A percentile compares a stretch with the other conserved stretches of the same genome.
Evolutionary conservation across 2,329 filamentous ascomycete species (phyloP).

Genomic region (Paramyrothecium sp.): DNA sequence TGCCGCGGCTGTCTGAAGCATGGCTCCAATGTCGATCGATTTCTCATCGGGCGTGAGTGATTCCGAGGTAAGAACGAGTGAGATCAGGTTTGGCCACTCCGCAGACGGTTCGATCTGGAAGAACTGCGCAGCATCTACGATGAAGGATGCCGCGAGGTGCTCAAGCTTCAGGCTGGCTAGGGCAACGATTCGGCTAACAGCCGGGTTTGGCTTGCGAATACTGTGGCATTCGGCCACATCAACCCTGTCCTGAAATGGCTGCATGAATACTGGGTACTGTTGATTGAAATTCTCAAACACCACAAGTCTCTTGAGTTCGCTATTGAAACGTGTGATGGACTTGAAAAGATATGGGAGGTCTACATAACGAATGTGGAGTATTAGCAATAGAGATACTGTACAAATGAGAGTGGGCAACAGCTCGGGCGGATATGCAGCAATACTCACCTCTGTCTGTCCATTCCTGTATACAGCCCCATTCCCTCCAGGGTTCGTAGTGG

Average conservation of each 20-base stretch:
- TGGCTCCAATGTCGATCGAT: slow-evolving; percentile 11
- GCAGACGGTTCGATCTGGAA: slow-evolving; percentile 9
- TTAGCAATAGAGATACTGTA: too few relatives aligned
- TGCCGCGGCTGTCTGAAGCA: slow-evolving; percentile 22
- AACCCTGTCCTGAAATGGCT: too few relatives aligned
- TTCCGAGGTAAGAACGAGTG: slow-evolving; percentile 23
- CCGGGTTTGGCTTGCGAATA: slow-evolving; percentile 12
- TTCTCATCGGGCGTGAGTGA: slow-evolving; percentile 15
- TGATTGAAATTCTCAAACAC: slow-evolving; percentile 6
- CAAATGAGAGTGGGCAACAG: too few relatives aligned
- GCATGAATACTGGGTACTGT: slow-evolving; percentile 7
- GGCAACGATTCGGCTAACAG: slow-evolving; percentile 20
- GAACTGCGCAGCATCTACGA: slow-evolving; percentile 24
- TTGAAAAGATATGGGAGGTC: neutral
- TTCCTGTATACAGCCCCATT: slow-evolving; percentile 16
- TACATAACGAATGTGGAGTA: too few relatives aligned
- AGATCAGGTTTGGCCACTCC: slow-evolving; percentile 11
- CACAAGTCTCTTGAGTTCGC: slow-evolving; percentile 3
- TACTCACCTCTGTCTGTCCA: slow-evolving; percentile 22
- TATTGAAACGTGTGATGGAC: neutral
- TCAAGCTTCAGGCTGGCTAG: slow-evolving; percentile 23
- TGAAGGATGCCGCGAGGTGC: slow-evolving; percentile 23
- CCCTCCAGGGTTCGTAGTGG: slow-evolving; percentile 33
- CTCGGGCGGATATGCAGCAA: neutral
- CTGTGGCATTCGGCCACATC: too few relatives aligned